Evolutionary conservation across 306 rosid genomes (phyloP), one percentile per base, ranked within the genome.

Genomic region (Astragalus membranaceus): DNA sequence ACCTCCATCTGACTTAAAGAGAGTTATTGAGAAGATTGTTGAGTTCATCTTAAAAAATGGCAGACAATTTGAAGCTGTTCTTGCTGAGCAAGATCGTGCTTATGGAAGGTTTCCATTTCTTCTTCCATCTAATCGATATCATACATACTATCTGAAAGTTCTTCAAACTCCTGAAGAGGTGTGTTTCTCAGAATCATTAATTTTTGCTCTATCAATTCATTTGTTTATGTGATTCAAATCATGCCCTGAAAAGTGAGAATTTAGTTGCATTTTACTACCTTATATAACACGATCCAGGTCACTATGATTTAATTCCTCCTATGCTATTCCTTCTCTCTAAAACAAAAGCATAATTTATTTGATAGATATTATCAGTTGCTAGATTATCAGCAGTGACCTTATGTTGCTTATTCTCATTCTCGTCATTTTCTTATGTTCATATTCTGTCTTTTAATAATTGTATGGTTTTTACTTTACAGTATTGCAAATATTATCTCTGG

Each of bases 91-190:
- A 83, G 92, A 91, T 73, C 86, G 88, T 33, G 80, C 82, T 48
- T 83, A 87, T 64, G 93, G 96, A 84, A 87, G 96, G 76, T 91
- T 91, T 77, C 87, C 87, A 16, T 91, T 91, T 85, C 96, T 91
- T 68, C 59, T 88, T 75, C 86, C 96, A 30, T 82, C 91, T 16
- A 87, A 91, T 58, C 87, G 64, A 35, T 91, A 91, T 67, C 88
- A 88, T 78, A 70, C 93, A 39, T 91, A 85, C 79, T 91, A 91
- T 82, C 57, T 84, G 44, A 82, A 81, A 60, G 85, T 74, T 66
- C 96, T 91, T 73, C 84, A 84, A 66, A 76, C 74, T 65, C 68
- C 82, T 63, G 84, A 83, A 46, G 85, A 85, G 91, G 97, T 91
- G 29, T 26, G 85, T 70, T 71, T 77, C 42, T 77, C 69, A 69